phyloP scores from a whole-genome alignment of 148 eudicot species.

The Bassia scoparia region DNA sequence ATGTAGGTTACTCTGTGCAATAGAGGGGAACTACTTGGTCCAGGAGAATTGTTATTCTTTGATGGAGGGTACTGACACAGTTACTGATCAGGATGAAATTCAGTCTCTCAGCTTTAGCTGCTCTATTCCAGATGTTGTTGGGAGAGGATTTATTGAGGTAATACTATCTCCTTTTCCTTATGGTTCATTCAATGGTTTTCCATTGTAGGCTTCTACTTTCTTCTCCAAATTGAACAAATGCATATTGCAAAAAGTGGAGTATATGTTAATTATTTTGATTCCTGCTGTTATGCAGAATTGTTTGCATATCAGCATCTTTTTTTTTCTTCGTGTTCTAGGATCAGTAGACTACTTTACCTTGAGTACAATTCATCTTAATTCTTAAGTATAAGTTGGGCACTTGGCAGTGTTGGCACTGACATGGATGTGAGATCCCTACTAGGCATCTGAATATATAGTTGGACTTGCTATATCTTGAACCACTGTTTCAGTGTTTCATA shows the following conservation, averaged over 20 bases:
- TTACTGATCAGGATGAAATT: constrained; percentile 38
- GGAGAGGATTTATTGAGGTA: constrained; percentile 98
- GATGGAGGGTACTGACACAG: constrained; percentile 37
- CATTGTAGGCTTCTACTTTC: background rate
- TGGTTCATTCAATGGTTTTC: background rate
- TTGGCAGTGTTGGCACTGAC: background rate
- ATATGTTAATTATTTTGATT: too few relatives aligned
- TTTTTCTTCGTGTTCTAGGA: background rate
- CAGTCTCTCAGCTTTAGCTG: constrained; percentile 60
- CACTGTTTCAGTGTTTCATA: background rate
- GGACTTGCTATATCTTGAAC: background rate
- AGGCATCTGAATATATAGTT: background rate
- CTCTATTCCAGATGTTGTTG: constrained; percentile 56
- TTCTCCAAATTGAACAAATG: background rate
- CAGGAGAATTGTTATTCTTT: constrained; percentile 49
- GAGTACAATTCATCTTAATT: background rate
- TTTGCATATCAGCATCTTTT: too few relatives aligned
- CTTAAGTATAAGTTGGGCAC: background rate
- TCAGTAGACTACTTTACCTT: background rate
- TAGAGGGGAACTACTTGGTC: constrained; percentile 74
- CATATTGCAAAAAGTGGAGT: background rate
- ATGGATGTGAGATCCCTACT: background rate
- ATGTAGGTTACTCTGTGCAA: constrained; percentile 71
- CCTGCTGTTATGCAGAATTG: too few relatives aligned
- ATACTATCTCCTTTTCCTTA: constrained; percentile 1